Evolutionary conservation across 2,329 filamentous ascomycete species (phyloP).

Genomic region (Hysterium pulicare): DNA sequence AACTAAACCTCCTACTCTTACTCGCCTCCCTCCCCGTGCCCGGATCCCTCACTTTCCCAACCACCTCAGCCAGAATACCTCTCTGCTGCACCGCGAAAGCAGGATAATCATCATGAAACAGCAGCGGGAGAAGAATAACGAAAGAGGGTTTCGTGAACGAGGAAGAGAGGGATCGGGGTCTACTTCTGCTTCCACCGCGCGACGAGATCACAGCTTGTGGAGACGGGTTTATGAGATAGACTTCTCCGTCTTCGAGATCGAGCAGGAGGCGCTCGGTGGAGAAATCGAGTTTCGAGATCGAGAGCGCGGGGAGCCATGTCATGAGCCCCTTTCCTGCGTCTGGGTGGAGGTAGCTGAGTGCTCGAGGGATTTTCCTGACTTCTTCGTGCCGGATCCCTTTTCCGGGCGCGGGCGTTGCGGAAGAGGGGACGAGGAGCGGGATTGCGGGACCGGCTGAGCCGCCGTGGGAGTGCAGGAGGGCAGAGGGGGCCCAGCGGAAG

Average conservation of each 20-base stretch:
- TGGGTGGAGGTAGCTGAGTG: constrained; percentile 1
- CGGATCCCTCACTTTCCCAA: constrained; percentile 1
- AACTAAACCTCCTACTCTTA: constrained; percentile 1
- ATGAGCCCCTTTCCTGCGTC: background rate
- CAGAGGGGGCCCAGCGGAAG: constrained; percentile 1
- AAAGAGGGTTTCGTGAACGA: background rate
- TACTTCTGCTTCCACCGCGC: background rate
- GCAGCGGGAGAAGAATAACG: background rate
- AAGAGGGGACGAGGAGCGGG: background rate
- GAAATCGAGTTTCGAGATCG: background rate
- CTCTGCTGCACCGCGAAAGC: background rate
- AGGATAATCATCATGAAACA: background rate
- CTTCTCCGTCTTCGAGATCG: constrained; percentile 1
- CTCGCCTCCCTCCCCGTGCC: no score
- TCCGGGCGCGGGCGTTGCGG: no score
- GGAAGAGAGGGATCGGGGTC: background rate
- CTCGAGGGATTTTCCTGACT: background rate
- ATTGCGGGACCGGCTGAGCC: background rate
- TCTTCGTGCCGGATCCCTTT: no score
- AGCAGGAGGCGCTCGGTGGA: background rate
- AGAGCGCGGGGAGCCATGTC: background rate
- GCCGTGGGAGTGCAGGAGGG: background rate
- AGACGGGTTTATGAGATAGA: background rate
- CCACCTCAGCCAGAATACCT: constrained; percentile 2
- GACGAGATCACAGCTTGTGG: background rate